Evolutionary conservation across 306 rosid species (phyloP), one percentile per base, ranked within the genome.

Genomic region (Trifolium repens): DNA sequence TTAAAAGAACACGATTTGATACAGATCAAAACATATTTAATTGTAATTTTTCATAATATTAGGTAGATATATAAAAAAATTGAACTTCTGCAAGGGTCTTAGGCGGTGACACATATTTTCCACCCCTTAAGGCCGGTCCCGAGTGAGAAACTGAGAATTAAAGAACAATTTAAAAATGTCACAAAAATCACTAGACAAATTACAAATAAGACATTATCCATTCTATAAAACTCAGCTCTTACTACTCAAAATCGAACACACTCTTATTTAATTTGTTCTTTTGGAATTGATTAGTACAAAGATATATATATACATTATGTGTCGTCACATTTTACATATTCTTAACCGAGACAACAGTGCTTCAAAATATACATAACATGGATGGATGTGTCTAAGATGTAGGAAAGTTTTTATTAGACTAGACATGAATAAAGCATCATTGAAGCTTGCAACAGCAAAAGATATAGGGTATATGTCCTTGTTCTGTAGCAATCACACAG

Each of bases 381-480:
- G 24, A 79, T 37, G n/a, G n/a, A 22, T 22, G 3, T 49, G 54
- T 49, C 54, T 49, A 49, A 19, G 3, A 7, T 11, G 59, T 4
- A 27, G 46, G 43, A 55, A 52, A 13, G 19, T 30, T 63, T 64
- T 74, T 43, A 60, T 14, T 37, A 40, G 72, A 76, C 67, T 49
- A 71, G 19, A 59, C 53, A 72, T 59, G 65, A 72, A 71, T 60
- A 71, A 60, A 80, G 43, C 44, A 74, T 59, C 50, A 30, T 15
- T 40, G 72, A 71, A 59, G 74, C 54, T 12, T 61, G 53, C 35
- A 37, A 46, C 5, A 27, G 11, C 47, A 79, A 80, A 69, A 72
- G 63, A 11, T 78, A 72, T 76, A n/a, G 91, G 91, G 81, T 69
- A 81, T 79, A 74, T 50, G 88, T 83, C 84, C 74, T 79, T 81